Base-by-base conservation (phyloP, 2,329 filamentous ascomycete species). In the Torrubiella hemipterigena region DNA sequence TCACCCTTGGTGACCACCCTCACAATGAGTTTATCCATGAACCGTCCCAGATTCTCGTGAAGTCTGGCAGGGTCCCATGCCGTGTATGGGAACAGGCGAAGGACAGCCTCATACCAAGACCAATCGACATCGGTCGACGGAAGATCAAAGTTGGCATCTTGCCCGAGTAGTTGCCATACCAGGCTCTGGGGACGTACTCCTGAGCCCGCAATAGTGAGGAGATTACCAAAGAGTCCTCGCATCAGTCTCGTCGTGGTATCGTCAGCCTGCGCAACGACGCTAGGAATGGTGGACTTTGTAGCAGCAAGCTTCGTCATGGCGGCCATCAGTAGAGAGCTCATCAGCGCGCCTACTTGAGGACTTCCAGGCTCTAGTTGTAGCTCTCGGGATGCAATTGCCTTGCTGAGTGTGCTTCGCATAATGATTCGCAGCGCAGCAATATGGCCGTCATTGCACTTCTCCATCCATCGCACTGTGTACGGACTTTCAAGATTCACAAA, bases 221-320 rank as follows among this genome's bases (percentile, higher is more conserved):
- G 21, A 26, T 42, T 42, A n/a, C 39, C 39, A 32, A 38, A 42
- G 5, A 42, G 33, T 9, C 39, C 39, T 25, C 39, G 35, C 39
- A 42, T 42, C 27, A 42, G 20, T 23, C 31, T 38, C 13, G 38
- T 42, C 12, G 40, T 35, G 1, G 38, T 42, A n/a, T 42, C 39
- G 16, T 41, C 39, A 6, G 37, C 39, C 16, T 35, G 5, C 5
- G 22, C 22, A 24, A 31, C 11, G 3, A 39, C 35, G 12, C 15
- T 26, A 12, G 37, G 37, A 7, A 29, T 23, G 10, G 32, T 39
- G 17, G 37, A 35, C 15, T 32, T 37, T 31, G 34, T 39, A n/a
- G 35, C 34, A 12, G 37, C 34, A 8, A 39, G 29, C 22, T 39
- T 41, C 3, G 19, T 21, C 39, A 41, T 41, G 17, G 39, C 35